These are phyloP conservation scores for Xylaria acuta DNA, from an alignment of 495 filamentous ascomycete species.

Conservation along the genomic window DNA sequence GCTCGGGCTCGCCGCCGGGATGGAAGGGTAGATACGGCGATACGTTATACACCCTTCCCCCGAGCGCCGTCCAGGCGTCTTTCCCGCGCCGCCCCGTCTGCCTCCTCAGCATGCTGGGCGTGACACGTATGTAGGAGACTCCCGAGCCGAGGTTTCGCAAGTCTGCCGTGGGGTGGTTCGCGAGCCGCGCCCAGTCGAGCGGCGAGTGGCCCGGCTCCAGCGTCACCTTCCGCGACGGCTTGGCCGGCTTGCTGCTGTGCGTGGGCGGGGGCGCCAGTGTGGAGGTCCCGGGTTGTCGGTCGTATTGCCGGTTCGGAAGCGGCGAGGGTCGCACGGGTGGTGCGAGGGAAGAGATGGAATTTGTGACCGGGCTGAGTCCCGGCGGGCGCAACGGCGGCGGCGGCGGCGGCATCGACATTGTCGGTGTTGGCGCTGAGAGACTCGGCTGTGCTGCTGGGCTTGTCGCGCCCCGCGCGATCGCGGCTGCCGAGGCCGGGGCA, in stretches of 20 bases:
- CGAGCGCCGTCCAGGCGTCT: conserved; percentile 87
- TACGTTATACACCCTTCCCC: conserved; percentile 92
- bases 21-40: conserved; percentile 89
- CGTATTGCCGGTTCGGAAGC: conserved; percentile 41
- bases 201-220: conserved; percentile 89
- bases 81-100: conserved; percentile 80
- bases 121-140: conserved; percentile 64
- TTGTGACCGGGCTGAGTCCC: conserved; percentile 26
- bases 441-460: conserved; percentile 26
- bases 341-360: conserved; percentile 29
- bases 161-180: conserved; percentile 66
- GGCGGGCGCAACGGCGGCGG: conserved; percentile 34
- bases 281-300: conserved; percentile 44
- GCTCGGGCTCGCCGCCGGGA: conserved; percentile 86
- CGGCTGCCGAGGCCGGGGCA: conserved; percentile 49
- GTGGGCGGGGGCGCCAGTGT: conserved; percentile 55
- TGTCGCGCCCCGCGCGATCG: conserved; percentile 35
- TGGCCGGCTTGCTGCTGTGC: conserved; percentile 52
- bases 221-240: conserved; percentile 64
- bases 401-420: conserved; percentile 27
- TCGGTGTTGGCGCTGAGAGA: conserved; percentile 21
- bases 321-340: conserved; percentile 27
- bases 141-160: conserved; percentile 63
- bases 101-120: conserved; percentile 75
- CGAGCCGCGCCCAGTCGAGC: conserved; percentile 90